Conservation (phyloP, 495 filamentous ascomycete genomes). For the Trichoderma orchidacearum region DNA sequence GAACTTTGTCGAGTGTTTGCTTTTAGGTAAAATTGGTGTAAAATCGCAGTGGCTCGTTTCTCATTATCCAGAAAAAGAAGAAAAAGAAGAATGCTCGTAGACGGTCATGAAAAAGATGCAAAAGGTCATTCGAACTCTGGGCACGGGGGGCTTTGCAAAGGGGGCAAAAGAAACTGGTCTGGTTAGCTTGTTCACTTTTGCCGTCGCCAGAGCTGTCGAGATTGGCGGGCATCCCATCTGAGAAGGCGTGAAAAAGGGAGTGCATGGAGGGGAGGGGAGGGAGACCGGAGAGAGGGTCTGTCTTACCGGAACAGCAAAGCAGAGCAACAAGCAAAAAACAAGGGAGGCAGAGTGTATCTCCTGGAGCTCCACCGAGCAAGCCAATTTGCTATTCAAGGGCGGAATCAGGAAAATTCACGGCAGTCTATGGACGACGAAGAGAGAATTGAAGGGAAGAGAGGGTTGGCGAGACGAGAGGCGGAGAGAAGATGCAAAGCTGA, state of each 20-base stretch:
- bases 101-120: constrained; percentile 1
- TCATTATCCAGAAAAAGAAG: neutral
- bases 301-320: constrained; percentile 1
- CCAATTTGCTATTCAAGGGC: neutral
- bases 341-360: neutral
- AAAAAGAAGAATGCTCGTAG: neutral
- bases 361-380: neutral
- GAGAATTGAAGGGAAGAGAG: too few species aligned
- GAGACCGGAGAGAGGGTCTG: neutral
- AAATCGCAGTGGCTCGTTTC: constrained; percentile 1
- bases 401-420: neutral
- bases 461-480: neutral
- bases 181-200: neutral
- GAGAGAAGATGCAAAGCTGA: neutral
- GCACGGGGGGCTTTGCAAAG: too few species aligned
- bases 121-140: neutral
- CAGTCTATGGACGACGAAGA: neutral
- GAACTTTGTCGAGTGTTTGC: neutral
- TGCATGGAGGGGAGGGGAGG: neutral
- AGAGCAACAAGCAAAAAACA: neutral
- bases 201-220: too few species aligned
- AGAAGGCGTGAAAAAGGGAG: neutral
- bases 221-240: too few species aligned
- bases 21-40: neutral
- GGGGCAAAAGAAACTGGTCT: neutral